Percentiles rank a stretch among this genome's conserved stretches.
These are phyloP conservation scores for Boechera stricta DNA, from an alignment of 345 rosid species.

Conservation along the genomic window DNA sequence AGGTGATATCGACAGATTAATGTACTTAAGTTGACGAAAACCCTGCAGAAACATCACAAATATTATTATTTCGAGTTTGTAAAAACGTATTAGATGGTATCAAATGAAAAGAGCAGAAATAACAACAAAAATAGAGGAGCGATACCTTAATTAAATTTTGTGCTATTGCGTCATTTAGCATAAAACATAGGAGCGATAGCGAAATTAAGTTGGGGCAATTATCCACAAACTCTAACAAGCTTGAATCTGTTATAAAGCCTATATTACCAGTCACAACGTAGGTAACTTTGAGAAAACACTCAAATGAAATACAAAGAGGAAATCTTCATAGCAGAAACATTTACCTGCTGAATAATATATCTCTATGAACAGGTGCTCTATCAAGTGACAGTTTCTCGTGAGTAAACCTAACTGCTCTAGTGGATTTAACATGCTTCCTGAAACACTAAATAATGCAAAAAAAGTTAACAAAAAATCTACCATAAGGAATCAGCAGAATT, in stretches of 20 bases:
- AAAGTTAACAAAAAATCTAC: slow-evolving; percentile 11
- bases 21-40: slow-evolving; percentile 68
- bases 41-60: slow-evolving; percentile 55
- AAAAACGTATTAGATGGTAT: slow-evolving; percentile 10
- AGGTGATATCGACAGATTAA: slow-evolving; percentile 67
- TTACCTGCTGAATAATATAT: slow-evolving; percentile 59
- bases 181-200: slow-evolving; percentile 72
- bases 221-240: slow-evolving; percentile 66
- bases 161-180: slow-evolving; percentile 70
- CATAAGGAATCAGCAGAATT: slow-evolving; percentile 11
- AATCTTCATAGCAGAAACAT: slow-evolving; percentile 23
- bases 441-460: slow-evolving; percentile 20
- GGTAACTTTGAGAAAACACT: slow-evolving; percentile 38
- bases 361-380: slow-evolving; percentile 78
- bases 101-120: slow-evolving; percentile 23
- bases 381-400: slow-evolving; percentile 64
- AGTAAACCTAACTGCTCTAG: slow-evolving; percentile 67
- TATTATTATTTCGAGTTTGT: not conserved
- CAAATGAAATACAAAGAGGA: slow-evolving; percentile 21
- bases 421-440: slow-evolving; percentile 55
- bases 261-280: slow-evolving; percentile 62
- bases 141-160: slow-evolving; percentile 67
- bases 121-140: slow-evolving; percentile 1
- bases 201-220: slow-evolving; percentile 72
- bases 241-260: slow-evolving; percentile 65